Conservation (phyloP, 495 filamentous ascomycete genomes). For the Neurospora tetrasperma region DNA sequence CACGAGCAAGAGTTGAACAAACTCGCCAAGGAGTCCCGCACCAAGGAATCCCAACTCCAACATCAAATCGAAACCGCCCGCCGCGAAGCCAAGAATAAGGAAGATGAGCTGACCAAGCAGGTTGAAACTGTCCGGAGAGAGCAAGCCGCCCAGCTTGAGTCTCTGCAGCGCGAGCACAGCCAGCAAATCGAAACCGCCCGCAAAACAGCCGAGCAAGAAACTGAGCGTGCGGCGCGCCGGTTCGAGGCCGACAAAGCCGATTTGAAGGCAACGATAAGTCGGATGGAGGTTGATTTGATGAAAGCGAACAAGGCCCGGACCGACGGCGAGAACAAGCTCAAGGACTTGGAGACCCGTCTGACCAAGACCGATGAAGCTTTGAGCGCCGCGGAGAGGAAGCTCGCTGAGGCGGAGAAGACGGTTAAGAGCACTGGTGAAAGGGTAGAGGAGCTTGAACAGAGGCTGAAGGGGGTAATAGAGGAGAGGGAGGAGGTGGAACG, state of each 20-base stretch:
- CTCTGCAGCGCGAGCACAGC: neutral
- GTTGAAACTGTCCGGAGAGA: too few species aligned
- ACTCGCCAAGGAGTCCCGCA: constrained; percentile 25
- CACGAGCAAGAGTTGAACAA: constrained; percentile 44
- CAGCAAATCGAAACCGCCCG: constrained; percentile 2
- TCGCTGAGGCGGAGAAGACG: constrained; percentile 5
- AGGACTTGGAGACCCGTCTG: constrained; percentile 4
- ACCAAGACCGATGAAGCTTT: neutral
- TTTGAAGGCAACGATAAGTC: constrained; percentile 47
- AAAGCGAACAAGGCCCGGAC: constrained; percentile 47
- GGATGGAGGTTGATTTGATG: constrained; percentile 50
- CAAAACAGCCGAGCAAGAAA: constrained; percentile 30
- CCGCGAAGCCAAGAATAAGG: neutral
- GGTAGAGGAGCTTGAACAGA: neutral
- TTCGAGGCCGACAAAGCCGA: constrained; percentile 53
- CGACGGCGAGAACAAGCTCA: constrained; percentile 12
- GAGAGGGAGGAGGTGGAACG: constrained; percentile 9
- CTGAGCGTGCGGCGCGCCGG: constrained; percentile 27
- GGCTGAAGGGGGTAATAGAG: constrained; percentile 2
- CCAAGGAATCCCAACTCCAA: neutral
- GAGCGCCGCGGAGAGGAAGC: neutral
- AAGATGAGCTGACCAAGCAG: constrained; percentile 31
- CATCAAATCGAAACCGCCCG: neutral
- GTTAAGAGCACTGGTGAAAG: neutral
- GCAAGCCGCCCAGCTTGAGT: constrained; percentile 6